Base-by-base conservation (phyloP, 2,329 filamentous ascomycete genomes). In the Epichloe baconii region DNA sequence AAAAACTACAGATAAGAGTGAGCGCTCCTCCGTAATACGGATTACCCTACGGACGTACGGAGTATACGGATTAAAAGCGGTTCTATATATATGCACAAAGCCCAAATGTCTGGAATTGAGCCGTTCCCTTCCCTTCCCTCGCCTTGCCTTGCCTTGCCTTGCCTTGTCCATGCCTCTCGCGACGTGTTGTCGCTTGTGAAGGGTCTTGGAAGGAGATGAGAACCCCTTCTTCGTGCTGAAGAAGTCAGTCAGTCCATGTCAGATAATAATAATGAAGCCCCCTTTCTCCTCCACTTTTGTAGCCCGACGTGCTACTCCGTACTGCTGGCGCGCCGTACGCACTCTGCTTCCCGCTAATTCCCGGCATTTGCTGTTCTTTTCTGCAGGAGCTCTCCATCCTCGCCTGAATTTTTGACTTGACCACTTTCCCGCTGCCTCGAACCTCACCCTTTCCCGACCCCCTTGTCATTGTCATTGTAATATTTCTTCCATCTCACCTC, bases 381-480 rank as follows among this genome's bases (percentile, higher is more conserved):
- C 23, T 11, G 44, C 26, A 6, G 23, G 15, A 34, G 26, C 44
- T 35, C 34, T 41, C 34, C 34, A 6, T 38, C 17, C 11, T 38
- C 41, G 14, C 34, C 34, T 31, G 17, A 41, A 12, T 14, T n/a
- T 26, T 37, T 44, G 19, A 40, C 40, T 11, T 26, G 37, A 38
- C 44, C 44, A 43, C 44, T 21, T 36, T 45, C 38, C 45, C 45
- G 43, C 43, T 36, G 19, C 23, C 42, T 17, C 34, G 17, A 49
- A 42, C 40, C 40, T 50, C 44, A 35, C 40, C 38, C 40, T 44
- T 50, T 41, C 26, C 23, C 51, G 40, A n/a, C 43, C n/a, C 44
- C 42, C 15, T 12, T 17, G 15, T 42, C 46, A 42, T 44, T 50
- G 44, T 53, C 47, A 49, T n/a, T n/a, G n/a, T 37, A 44, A 41